These are phyloP conservation scores for Penicillium tannophilum DNA, from an alignment of 495 filamentous ascomycete genomes.

Conservation along the genomic window DNA sequence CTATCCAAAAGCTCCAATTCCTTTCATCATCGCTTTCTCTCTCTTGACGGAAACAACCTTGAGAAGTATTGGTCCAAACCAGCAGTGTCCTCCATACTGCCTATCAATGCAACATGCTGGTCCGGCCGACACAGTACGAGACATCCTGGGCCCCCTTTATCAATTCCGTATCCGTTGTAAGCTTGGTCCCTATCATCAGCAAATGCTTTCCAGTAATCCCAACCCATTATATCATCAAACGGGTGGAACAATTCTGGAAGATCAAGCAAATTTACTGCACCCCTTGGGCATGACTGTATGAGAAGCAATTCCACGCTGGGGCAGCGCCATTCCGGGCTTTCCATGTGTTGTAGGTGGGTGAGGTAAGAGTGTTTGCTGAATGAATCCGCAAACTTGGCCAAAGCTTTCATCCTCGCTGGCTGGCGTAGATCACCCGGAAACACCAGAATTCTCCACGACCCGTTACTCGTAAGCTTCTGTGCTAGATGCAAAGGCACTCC, in stretches of 20 bases:
- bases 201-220: constrained; percentile 31
- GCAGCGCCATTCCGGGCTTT: too few relatives aligned
- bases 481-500: too few relatives aligned
- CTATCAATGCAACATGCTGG: constrained; percentile 32
- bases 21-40: too few relatives aligned
- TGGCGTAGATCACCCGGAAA: background rate
- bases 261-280: too few relatives aligned
- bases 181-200: background rate
- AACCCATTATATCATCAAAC: constrained; percentile 27
- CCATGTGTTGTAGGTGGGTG: too few relatives aligned
- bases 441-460: too few relatives aligned
- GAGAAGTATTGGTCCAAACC: background rate
- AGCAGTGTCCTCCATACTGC: constrained; percentile 19
- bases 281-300: too few relatives aligned
- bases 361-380: background rate
- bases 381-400: background rate
- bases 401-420: background rate
- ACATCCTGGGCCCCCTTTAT: constrained; percentile 15
- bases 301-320: too few relatives aligned
- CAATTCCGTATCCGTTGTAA: constrained; percentile 24
- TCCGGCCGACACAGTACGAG: constrained; percentile 35
- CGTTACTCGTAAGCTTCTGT: background rate
- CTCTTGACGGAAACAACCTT: too few relatives aligned
- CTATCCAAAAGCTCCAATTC: too few relatives aligned
- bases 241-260: constrained; percentile 14